Conservation (phyloP, 2,329 filamentous ascomycete species). For the Calycina herbarum region DNA sequence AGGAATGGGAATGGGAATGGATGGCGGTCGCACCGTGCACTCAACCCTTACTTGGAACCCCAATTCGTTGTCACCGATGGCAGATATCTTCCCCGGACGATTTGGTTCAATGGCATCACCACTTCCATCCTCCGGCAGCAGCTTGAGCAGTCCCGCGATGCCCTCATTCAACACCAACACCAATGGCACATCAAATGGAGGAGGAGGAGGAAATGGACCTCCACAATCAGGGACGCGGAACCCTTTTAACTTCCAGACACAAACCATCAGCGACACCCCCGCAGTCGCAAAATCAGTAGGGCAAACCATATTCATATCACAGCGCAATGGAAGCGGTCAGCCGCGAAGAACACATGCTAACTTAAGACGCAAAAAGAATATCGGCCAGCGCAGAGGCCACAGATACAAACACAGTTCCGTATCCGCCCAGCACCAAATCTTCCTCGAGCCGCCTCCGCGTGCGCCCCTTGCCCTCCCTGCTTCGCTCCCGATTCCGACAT, state of each 20-base stretch:
- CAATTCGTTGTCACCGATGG: slow-evolving; percentile 48
- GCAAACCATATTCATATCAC: slow-evolving; percentile 7
- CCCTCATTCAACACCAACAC: slow-evolving; percentile 8
- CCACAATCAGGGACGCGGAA: slow-evolving; percentile 45
- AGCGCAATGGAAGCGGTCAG: slow-evolving; percentile 12
- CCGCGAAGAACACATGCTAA: slow-evolving; percentile 27
- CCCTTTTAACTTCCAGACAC: slow-evolving; percentile 94
- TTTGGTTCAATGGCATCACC: slow-evolving; percentile 40
- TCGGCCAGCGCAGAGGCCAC: slow-evolving; percentile 90
- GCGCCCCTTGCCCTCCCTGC: slow-evolving; percentile 87
- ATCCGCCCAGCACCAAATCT: slow-evolving; percentile 85
- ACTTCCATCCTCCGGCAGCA: slow-evolving; percentile 31
- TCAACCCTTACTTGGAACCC: slow-evolving; percentile 43
- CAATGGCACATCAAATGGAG: slow-evolving; percentile 20
- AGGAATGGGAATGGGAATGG: slow-evolving; percentile 31
- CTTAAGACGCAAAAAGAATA: slow-evolving; percentile 56
- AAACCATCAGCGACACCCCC: slow-evolving; percentile 71
- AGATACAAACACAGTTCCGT: slow-evolving; percentile 98
- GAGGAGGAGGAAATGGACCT: slow-evolving; percentile 11
- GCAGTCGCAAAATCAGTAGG: slow-evolving; percentile 67
- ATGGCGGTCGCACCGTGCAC: slow-evolving; percentile 25
- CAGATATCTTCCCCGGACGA: slow-evolving; percentile 33
- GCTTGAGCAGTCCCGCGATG: slow-evolving; percentile 13
- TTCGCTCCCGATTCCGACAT: slow-evolving; percentile 86
- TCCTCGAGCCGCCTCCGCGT: slow-evolving; percentile 84